Evolutionary conservation across 108 stramenopile species (phyloP), one percentile per base, ranked within the genome.

Genomic region (Skeletonema tropicum): DNA sequence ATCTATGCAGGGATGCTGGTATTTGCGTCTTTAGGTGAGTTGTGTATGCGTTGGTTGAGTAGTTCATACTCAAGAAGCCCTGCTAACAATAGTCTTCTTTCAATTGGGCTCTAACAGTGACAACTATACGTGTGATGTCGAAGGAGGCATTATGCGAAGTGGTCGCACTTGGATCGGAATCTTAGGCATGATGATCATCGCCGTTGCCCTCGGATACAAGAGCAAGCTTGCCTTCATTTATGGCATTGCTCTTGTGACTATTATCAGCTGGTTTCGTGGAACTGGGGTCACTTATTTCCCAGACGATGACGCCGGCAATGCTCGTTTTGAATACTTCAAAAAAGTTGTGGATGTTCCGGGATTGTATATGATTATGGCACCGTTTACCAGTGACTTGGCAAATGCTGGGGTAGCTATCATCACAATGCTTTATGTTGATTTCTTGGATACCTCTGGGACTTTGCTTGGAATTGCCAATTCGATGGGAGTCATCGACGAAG

Each of bases 81-180:
- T 49, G 0, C 48, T 49, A 17, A 49, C 19, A 5, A 7, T 3
- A 17, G 12, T 49, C 1, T 7, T 5, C 48, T 49, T 49, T 49
- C n/a, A 49, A 3, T 35, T 35, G 33, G 3, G 32, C 32, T 4
- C 66, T 29, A 29, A 29, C 32, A 77, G 80, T 29, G 89, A 88
- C 49, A 63, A 83, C 36, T 90, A 90, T 75, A 90, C 89, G 14
- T 90, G 89, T 64, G 89, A 90, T 68, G 80, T 76, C 13, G 31
- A 74, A 2, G 89, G 87, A 30, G 85, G 85, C 46, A 68, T 55
- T 49, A 87, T 90, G 89, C 76, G 71, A 1, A 70, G 71, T 33
- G 75, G 72, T 23, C 86, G 82, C 23, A 77, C 84, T 23, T 90
- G 89, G 89, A 25, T 90, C 29, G 89, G 89, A 21, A 68, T 90